Base-by-base conservation (phyloP, 2,329 filamentous ascomycete genomes). In the Exophiala sideris region DNA sequence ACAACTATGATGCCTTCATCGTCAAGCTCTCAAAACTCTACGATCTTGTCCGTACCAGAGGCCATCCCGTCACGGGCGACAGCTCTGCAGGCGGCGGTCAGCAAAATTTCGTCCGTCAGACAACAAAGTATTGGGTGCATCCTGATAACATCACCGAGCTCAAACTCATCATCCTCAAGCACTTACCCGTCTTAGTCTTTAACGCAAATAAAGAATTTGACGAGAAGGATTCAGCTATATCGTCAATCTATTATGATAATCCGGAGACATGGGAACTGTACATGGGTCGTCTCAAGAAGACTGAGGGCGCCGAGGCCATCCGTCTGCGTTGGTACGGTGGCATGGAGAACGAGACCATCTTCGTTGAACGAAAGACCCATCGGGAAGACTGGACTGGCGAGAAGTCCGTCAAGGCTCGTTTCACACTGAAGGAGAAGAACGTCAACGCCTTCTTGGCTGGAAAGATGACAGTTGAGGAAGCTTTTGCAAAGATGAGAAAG, bases 91-190 rank as follows among this genome's bases (percentile, higher is more conserved):
- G 94, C 64, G 94, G 92, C 51, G 84, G 82, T 60, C 94, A 99
- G 73, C 92, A 91, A 68, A 97, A 88, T 77, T 99, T 99, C 68
- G 85, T 99, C 58, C 88, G 94, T 56, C 89, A 97, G 69, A 99
- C 94, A 0, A 99, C 94, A 32, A 99, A 99, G 73, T 99, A 99
- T 76, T 99, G 94, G 94, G 94, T 99, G 42, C 94, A 99, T 68
- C 89, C 89, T 2, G 94, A 97, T 73, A 99, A 99, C 68, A 94
- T 99, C 64, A 97, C 94, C 4, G 94, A 99, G 75, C 75, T 99
- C 58, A 99, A 99, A 77, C 85, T 99, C 71, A 92, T 99, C 68
- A 91, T 99, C 67, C 79, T 99, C 48, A 97, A 99, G 79, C 94
- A 99, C 76, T 79, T 99, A 59, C 94, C 94, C 0, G 94, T 99